These are phyloP conservation scores for Knufia petricola DNA, from an alignment of 2,329 filamentous ascomycete genomes.

Conservation along the genomic window DNA sequence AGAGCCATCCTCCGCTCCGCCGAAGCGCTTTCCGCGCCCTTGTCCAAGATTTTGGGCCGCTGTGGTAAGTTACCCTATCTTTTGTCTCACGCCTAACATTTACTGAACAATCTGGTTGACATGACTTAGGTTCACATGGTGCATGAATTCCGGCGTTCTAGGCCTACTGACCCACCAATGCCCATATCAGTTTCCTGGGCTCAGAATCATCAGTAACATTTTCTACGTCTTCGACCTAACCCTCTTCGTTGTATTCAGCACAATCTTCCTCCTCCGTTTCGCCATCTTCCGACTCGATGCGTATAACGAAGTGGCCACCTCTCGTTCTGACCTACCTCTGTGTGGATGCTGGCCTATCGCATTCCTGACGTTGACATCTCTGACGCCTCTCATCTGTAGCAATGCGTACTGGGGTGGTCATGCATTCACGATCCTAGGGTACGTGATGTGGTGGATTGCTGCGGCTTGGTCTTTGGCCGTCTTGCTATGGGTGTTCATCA, in stretches of 20 bases:
- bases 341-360: conserved; percentile 32
- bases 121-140: conserved; percentile 17
- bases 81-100: not conserved
- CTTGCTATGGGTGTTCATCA: conserved; percentile 26
- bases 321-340: conserved; percentile 30
- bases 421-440: conserved; percentile 26
- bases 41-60: conserved; percentile 15
- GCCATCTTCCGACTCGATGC: conserved; percentile 28
- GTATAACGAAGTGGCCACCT: conserved; percentile 24
- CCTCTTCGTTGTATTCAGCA: conserved; percentile 25
- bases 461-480: conserved; percentile 22
- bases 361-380: conserved; percentile 23
- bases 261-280: conserved; percentile 28
- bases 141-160: conserved; percentile 20
- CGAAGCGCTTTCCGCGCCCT: conserved; percentile 13
- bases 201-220: conserved; percentile 30
- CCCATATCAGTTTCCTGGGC: conserved; percentile 33
- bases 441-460: conserved; percentile 36
- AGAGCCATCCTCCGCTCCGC: not conserved
- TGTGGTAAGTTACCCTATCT: conserved; percentile 10
- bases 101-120: not conserved
- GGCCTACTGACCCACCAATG: conserved; percentile 18
- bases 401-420: conserved; percentile 28
- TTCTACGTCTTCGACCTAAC: conserved; percentile 33
- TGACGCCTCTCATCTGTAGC: conserved; percentile 43